Evolutionary conservation across 78 protist genomes (phyloP), one percentile per base, ranked within the genome.

Genomic region (Bodo saltans): DNA sequence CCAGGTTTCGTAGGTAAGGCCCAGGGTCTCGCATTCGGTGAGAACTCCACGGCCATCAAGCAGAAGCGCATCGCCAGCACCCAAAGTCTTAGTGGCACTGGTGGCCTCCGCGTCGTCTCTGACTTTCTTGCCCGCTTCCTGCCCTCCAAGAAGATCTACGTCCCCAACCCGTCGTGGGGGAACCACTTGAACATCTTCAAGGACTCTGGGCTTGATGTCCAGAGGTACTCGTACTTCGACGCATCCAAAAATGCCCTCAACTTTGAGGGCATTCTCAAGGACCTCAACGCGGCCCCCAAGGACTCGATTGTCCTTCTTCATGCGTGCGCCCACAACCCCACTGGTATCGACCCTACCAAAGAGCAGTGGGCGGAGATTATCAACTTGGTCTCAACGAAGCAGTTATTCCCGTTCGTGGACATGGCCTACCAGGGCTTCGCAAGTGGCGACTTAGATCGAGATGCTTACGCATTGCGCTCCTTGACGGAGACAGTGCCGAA

Each of bases 151-250:
- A 83, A 72, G 32, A 85, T 95, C 35, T 93, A 92, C 91, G 47
- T 92, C 25, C 89, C 99, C 47, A 69, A 91, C 76, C 99, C 99
- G 74, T 97, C 99, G 12, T 98, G 99, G 99, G 97, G 93, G 30
- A 86, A 88, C 72, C 93, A 90, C 78, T 47, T 23, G 38, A 2
- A 0, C 29, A 76, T 90, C 75, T 78, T 86, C 81, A 29, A 32
- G 26, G 68, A 38, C 3, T 25, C 91, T 0, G 95, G 92, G 38
- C 39, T 91, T 25, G 78, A 53, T 26, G 90, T 72, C 40, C 42
- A 53, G 72, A n/a, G 75, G 17, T 95, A 94, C 89, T 80, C 90
- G 34, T 93, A 91, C 78, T 89, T 72, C 73, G 80, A 89, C 71
- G 23, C 37, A n/a, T 12, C 26, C 37, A 83, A 78, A 27, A 0